phyloP scores from a whole-genome alignment of 106 monocot genomes.

The Dendrobium officinale region DNA sequence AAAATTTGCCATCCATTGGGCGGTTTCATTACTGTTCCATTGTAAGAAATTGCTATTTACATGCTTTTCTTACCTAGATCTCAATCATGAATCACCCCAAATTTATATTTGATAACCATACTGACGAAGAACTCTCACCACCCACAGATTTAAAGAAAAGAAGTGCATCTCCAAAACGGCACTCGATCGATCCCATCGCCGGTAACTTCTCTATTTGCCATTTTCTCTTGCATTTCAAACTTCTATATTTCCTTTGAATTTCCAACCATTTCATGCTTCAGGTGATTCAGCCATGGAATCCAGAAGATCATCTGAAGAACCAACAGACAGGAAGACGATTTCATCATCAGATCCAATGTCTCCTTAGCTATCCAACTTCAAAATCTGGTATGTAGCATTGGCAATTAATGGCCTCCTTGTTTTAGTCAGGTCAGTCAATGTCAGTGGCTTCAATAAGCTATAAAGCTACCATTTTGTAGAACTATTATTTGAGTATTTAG shows the following conservation, averaged over 20 bases:
- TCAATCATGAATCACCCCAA: not conserved
- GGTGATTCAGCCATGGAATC: constrained; percentile 14
- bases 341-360: constrained; percentile 25
- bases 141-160: constrained; percentile 12
- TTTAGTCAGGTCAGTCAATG: constrained; percentile 11
- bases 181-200: constrained; percentile 20
- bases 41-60: not conserved
- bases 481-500: not conserved
- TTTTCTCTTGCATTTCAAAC: not conserved
- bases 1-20: too few species aligned
- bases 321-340: constrained; percentile 14
- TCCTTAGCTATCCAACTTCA: constrained; percentile 8
- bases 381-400: not conserved
- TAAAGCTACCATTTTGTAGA: constrained; percentile 19
- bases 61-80: not conserved
- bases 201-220: not conserved
- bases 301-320: constrained; percentile 8
- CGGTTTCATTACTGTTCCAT: too few species aligned
- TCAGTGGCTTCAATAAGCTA: constrained; percentile 7
- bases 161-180: constrained; percentile 11
- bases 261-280: not conserved
- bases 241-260: not conserved
- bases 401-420: constrained; percentile 10
- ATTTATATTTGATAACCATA: not conserved
- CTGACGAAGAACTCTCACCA: not conserved